Base-by-base conservation (phyloP, 73 alveolate species). In the Blepharisma stoltei region DNA sequence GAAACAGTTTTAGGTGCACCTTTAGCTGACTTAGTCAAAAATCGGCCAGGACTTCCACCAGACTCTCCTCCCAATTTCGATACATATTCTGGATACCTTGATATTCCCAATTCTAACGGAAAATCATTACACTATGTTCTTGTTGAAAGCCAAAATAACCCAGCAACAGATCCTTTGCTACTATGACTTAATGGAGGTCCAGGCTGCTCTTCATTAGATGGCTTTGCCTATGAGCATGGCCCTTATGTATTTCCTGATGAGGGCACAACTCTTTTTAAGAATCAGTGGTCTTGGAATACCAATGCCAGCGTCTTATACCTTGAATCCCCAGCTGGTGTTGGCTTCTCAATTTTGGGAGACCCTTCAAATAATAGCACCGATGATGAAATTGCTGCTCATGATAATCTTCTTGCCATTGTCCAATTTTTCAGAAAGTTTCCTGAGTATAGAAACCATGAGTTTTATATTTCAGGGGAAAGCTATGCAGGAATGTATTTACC, bases 141-240 rank as follows among this genome's bases (percentile, higher is more conserved):
- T 38, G 87, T 82, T 37, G 83, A 80, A 60, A 67, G 86, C 49
- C 48, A 83, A 70, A 50, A 54, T 32, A 78, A 81, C 80, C 94
- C 96, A 9, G 65, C 82, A 7, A 76, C 82, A 11, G 85, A 77
- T 6, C 98, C 99, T 6, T 76, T 89, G n/a, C 83, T 95, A 4
- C 41, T 93, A 66, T 93, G 98, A 97, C 89, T 95, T 69, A 95
- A 92, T 87, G 98, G 99, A 54, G 98, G 99, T 7, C 99, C 99
- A 11, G 97, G 98, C 0, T 95, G 98, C 83, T 93, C 99, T 6
- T 83, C 96, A 11, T 71, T 95, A 89, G 85, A 82, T 43, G 98
- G 97, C 6, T 85, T 89, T 83, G 55, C 86, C 49, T 81, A 83
- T 76, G 98, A 93, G 80, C 90, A 88, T 53, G 98, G 99, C 0